These are phyloP conservation scores for Tetracladium maxilliforme DNA, from an alignment of 2,329 filamentous ascomycete species.

Conservation along the genomic window DNA sequence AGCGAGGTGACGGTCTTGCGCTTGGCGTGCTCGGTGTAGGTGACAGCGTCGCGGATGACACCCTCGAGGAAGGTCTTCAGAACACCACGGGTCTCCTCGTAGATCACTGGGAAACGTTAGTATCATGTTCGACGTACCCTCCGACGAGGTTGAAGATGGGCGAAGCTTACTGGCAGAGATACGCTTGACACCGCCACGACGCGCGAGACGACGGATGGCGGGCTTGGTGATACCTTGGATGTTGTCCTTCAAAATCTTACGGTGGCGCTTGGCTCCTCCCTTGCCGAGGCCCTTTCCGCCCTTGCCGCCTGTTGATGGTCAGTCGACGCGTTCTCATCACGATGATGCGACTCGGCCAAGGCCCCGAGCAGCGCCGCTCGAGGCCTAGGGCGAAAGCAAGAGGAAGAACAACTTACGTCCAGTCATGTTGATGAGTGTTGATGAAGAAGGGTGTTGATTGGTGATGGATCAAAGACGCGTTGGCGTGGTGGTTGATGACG, in stretches of 20 bases:
- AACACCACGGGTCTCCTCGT: conserved; percentile 71
- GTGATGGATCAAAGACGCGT: conserved; percentile 15
- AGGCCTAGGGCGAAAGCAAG: conserved; percentile 5
- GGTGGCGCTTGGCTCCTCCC: conserved; percentile 96
- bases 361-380: conserved; percentile 7
- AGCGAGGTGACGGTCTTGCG: conserved; percentile 57
- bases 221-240: conserved; percentile 99
- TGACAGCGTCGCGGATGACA: conserved; percentile 67
- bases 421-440: conserved; percentile 43
- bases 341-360: conserved; percentile 7
- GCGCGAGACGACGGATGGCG: conserved; percentile 93
- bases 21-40: conserved; percentile 75
- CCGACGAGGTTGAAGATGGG: neutral
- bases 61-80: conserved; percentile 74
- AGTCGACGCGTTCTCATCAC: conserved; percentile 6
- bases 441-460: conserved; percentile 13
- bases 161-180: conserved; percentile 71
- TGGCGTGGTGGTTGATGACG: conserved; percentile 12
- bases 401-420: conserved; percentile 43
- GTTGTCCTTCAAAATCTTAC: conserved; percentile 99
- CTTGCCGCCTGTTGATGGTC: conserved; percentile 56
- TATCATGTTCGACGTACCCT: neutral
- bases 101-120: conserved; percentile 43
- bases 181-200: conserved; percentile 99
- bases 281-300: conserved; percentile 97